A percentile compares a stretch with the other conserved stretches of the same genome.
Evolutionary conservation across 2,329 filamentous ascomycete species (phyloP).

Genomic region (Colletotrichum orchidophilum): DNA sequence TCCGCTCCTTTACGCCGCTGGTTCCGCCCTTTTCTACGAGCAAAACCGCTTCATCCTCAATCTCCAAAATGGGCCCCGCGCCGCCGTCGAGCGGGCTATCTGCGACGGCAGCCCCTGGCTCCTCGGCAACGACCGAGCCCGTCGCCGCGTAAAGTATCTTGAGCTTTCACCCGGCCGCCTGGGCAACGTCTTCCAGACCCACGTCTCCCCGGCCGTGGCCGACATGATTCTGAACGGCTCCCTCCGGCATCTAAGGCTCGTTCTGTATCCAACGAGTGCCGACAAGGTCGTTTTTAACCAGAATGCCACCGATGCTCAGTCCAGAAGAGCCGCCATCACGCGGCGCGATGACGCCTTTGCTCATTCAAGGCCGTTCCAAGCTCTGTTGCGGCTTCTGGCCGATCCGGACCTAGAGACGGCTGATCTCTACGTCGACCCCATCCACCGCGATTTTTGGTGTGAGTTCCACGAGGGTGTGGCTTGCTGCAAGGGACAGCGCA

Average conservation of each 20-base stretch:
- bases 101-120: constrained; percentile 21
- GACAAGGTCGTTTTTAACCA: constrained; percentile 12
- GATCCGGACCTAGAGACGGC: constrained; percentile 56
- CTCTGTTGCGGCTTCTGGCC: constrained; percentile 51
- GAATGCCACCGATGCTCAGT: constrained; percentile 25
- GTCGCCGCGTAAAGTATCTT: constrained; percentile 35
- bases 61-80: constrained; percentile 23
- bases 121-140: constrained; percentile 27
- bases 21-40: constrained; percentile 40
- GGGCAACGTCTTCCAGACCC: constrained; percentile 33
- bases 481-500: constrained; percentile 22
- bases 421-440: constrained; percentile 47
- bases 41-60: constrained; percentile 40
- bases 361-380: constrained; percentile 34
- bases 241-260: constrained; percentile 37
- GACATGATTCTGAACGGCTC: constrained; percentile 40
- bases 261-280: constrained; percentile 30
- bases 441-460: constrained; percentile 52
- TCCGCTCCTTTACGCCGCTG: constrained; percentile 37
- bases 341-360: constrained; percentile 28
- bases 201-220: constrained; percentile 36
- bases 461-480: constrained; percentile 47
- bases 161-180: constrained; percentile 37
- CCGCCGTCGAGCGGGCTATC: constrained; percentile 22
- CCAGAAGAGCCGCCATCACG: constrained; percentile 14